Evolutionary conservation across 2,329 filamentous ascomycete species (phyloP), one percentile per base, ranked within the genome.

Genomic region (Fusarium xylarioides): DNA sequence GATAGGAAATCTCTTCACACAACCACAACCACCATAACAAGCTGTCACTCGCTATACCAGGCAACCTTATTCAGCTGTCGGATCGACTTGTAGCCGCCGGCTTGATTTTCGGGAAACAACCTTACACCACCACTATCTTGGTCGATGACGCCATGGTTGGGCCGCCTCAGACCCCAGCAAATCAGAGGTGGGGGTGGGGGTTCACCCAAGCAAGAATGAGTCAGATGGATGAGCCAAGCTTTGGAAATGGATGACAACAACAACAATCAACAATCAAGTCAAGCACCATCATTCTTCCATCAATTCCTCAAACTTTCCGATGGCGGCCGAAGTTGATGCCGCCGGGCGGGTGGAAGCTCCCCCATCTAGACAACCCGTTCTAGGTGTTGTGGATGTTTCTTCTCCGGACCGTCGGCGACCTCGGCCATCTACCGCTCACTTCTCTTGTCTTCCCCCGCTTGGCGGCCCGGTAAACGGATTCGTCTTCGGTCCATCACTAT

Each of bases 101-200:
- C 57, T 63, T 58, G 63, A 73, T 61, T 57, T 54, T 57, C 46
- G 50, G 69, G 52, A 71, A 34, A 46, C 61, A 62, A 66, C 56
- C 43, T 30, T 14, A 54, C 50, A 71, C 54, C 63, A 68, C 63
- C 42, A 58, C 53, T 57, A 43, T 50, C 64, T 60, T 57, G 50
- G 58, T 72, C 71, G 54, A 74, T 74, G 71, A 74, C 71, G 71
- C 68, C 71, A 74, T 74, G 59, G 44, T 38, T 53, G 60, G 61
- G 54, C 61, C 54, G 68, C 70, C 62, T 53, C 21, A 40, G 38
- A 40, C 37, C 66, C 70, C 38, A 63, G 56, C 70, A 69, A 66
- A 60, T 66, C 40, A 59, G 21, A 66, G 59, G 65, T 73, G 71
- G 66, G 67, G 68, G 55, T 67, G 52, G 63, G 66, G 63, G 56